These are phyloP conservation scores for Cladophialophora yegresii DNA, from an alignment of 2,329 filamentous ascomycete genomes.

Conservation along the genomic window DNA sequence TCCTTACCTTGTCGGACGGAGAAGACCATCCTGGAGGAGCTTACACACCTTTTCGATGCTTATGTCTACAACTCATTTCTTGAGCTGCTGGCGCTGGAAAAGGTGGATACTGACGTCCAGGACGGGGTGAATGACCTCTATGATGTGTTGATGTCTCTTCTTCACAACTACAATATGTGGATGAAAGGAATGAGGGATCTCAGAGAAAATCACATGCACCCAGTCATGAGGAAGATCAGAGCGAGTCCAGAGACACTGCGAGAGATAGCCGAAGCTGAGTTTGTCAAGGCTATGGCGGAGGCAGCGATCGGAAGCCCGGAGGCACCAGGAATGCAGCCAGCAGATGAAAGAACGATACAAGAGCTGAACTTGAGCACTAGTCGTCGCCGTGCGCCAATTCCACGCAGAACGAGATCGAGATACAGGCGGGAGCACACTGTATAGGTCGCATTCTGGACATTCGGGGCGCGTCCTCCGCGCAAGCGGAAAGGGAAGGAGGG, in stretches of 20 bases:
- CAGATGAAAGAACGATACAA: constrained; percentile 14
- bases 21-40: constrained; percentile 16
- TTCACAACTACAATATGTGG: constrained; percentile 30
- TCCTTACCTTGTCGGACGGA: constrained; percentile 31
- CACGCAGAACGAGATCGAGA: constrained; percentile 17
- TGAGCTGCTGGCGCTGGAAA: constrained; percentile 4
- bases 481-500: not conserved
- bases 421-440: constrained; percentile 27
- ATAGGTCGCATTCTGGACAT: not conserved
- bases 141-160: constrained; percentile 25
- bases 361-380: constrained; percentile 16
- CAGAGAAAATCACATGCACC: constrained; percentile 25
- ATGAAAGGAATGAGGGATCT: constrained; percentile 29
- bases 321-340: constrained; percentile 20
- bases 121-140: constrained; percentile 26
- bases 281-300: constrained; percentile 15
- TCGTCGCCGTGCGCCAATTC: constrained; percentile 10
- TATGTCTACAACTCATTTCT: constrained; percentile 33
- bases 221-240: constrained; percentile 24
- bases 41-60: constrained; percentile 30
- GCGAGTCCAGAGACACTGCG: constrained; percentile 18
- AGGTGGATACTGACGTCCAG: constrained; percentile 15
- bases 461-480: not conserved
- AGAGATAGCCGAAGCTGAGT: constrained; percentile 24
- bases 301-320: constrained; percentile 10